Base-by-base conservation (phyloP, 805 yeast genomes). In the Torulaspora quercuum region DNA sequence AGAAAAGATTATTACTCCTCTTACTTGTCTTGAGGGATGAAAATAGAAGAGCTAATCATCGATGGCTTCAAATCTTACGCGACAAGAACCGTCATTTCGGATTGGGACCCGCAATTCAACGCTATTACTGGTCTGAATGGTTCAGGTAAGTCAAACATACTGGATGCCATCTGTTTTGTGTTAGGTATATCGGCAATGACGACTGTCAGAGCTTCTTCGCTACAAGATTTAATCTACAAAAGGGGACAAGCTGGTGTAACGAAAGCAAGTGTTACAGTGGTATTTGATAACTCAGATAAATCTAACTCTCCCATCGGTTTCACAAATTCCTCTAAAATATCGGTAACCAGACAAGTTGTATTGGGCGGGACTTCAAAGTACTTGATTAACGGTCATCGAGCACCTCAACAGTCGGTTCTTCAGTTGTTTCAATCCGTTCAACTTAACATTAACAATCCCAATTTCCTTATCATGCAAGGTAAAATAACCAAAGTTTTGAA, bases 61-160 rank as follows among this genome's bases (percentile, higher is more conserved):
- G 98, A 92, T 64, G 99, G 99, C 29, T 92, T 92, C 75, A 92
- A 92, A 67, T 87, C 97, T 14, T 92, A 92, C 53, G 96, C 97
- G 17, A 83, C 95, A 1, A 81, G 97, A 67, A 92, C 98, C 1
- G 97, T 89, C 19, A 85, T 92, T 20, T 76, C 95, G 2, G 84
- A 80, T 17, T 94, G 98, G 98, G 99, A 92, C 62, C 75, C 85
- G 1, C 95, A 84, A 63, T 94, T 92, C 65, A 92, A 94, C 64
- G 96, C 97, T 52, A 90, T 92, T 57, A 94, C 98, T 0, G 99
- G 99, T 6, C 71, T 92, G 33, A 92, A 92, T 59, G 99, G 99
- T 7, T 87, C 96, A 0, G 99, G 99, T 5, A 92, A 92, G 57
- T 90, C 97, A 14, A 92, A 92, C 59, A 89, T 92, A 41, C 69